These are phyloP conservation scores for Takakia lepidozioides DNA, from an alignment of 225 moss, liverwort and hornwort genomes.

Conservation along the genomic window DNA sequence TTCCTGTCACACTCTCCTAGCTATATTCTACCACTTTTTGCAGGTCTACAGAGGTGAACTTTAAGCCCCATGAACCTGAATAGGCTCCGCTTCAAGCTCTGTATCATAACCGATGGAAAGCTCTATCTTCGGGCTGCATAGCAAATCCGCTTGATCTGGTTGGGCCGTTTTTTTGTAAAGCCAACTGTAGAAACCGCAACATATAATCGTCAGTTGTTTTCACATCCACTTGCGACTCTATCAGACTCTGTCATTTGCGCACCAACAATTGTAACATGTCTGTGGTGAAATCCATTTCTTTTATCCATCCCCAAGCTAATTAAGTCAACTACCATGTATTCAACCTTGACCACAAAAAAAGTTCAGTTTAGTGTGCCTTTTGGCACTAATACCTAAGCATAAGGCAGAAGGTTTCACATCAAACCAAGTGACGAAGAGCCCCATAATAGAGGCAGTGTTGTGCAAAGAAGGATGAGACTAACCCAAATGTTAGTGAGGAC, in stretches of 20 bases:
- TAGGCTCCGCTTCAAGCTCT: too few relatives aligned
- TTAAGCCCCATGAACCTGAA: too few relatives aligned
- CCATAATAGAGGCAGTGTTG: too few relatives aligned
- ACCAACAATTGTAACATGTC: slow-evolving; percentile 35
- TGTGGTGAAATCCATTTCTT: slow-evolving; percentile 46
- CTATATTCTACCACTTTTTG: too few relatives aligned
- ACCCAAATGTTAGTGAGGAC: slow-evolving; percentile 39
- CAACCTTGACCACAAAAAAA: too few relatives aligned
- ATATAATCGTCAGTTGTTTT: slow-evolving; percentile 42
- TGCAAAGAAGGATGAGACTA: too few relatives aligned
- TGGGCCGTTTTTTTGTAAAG: slow-evolving; percentile 39
- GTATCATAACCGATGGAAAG: too few relatives aligned
- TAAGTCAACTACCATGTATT: too few relatives aligned
- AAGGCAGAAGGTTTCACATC: neutral
- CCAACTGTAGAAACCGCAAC: slow-evolving; percentile 38
- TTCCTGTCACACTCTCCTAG: too few relatives aligned
- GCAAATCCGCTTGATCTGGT: slow-evolving; percentile 41
- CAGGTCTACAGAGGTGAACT: too few relatives aligned
- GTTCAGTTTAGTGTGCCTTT: too few relatives aligned
- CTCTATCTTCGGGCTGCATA: slow-evolving; percentile 11
- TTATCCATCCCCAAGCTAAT: neutral
- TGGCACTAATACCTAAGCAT: neutral
- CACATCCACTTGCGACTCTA: slow-evolving; percentile 40
- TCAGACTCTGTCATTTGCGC: slow-evolving; percentile 43
- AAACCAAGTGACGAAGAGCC: neutral